Conservation (phyloP, 306 rosid species). For the Astragalus glycyphyllos region DNA sequence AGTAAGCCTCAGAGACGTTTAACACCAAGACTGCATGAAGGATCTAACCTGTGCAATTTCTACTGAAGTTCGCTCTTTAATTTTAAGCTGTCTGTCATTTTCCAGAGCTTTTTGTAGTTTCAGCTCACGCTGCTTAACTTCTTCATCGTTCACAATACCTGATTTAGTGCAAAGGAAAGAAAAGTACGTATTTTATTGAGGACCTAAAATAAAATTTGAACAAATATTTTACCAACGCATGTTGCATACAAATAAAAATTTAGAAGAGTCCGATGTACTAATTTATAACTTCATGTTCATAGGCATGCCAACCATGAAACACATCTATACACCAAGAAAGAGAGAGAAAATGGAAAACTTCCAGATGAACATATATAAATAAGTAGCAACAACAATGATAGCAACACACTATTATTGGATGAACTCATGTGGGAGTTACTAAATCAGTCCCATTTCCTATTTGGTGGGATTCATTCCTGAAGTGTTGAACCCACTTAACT, state of each 20-base stretch:
- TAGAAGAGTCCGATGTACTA: conserved; percentile 19
- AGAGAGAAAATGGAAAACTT: neutral
- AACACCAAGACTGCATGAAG: conserved; percentile 42
- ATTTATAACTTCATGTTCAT: conserved; percentile 9
- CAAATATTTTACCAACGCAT: conserved; percentile 15
- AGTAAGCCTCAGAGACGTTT: conserved; percentile 14
- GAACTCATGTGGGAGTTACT: neutral
- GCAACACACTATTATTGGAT: neutral
- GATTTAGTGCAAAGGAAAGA: conserved; percentile 36
- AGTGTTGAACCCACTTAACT: neutral
- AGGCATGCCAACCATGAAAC: conserved; percentile 3
- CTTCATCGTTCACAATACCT: conserved; percentile 84
- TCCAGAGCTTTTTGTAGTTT: conserved; percentile 67
- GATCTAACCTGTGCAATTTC: conserved; percentile 85
- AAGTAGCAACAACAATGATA: neutral
- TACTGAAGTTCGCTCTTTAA: conserved; percentile 65
- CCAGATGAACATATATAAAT: conserved; percentile 3
- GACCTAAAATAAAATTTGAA: conserved; percentile 19
- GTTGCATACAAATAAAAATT: conserved; percentile 11
- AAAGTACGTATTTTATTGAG: conserved; percentile 24
- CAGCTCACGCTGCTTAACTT: conserved; percentile 65
- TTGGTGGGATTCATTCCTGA: neutral
- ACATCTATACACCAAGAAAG: conserved; percentile 2
- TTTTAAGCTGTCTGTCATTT: conserved; percentile 61
- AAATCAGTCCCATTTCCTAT: no score